A percentile compares a stretch with the other conserved stretches of the same genome.
These are phyloP conservation scores for Cladosporium sp. DNA, from an alignment of 2,329 filamentous ascomycete species.

Conservation along the genomic window DNA sequence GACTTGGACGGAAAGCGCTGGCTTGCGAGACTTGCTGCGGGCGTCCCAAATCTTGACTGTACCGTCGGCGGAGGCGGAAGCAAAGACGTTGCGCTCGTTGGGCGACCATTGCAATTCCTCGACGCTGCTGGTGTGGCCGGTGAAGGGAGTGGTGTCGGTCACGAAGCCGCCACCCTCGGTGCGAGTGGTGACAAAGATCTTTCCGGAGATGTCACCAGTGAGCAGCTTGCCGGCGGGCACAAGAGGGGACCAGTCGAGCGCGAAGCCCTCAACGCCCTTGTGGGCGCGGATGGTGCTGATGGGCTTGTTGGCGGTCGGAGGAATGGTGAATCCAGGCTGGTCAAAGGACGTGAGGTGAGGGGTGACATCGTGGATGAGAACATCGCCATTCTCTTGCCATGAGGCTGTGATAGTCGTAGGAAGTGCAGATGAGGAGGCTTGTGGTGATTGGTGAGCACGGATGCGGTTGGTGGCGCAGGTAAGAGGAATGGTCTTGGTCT, in stretches of 20 bases:
- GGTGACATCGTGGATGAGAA: constrained; percentile 92
- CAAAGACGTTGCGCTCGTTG: constrained; percentile 86
- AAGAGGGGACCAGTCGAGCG: constrained; percentile 90
- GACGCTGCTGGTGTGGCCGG: constrained; percentile 77
- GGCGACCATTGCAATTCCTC: constrained; percentile 98
- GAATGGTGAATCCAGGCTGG: constrained; percentile 74
- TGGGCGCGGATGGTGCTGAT: constrained; percentile 84
- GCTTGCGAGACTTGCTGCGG: constrained; percentile 79
- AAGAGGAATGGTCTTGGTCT: constrained; percentile 84
- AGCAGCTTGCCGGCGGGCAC: constrained; percentile 78
- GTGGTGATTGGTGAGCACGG: constrained; percentile 75
- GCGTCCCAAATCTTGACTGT: constrained; percentile 96
- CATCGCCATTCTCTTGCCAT: constrained; percentile 84
- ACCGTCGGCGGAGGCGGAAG: constrained; percentile 88
- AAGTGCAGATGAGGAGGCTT: constrained; percentile 65
- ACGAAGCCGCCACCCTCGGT: constrained; percentile 86
- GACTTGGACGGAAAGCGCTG: constrained; percentile 82
- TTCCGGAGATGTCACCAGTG: constrained; percentile 85
- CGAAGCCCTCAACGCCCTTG: constrained; percentile 83
- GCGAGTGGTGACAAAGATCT: constrained; percentile 82
- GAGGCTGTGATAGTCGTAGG: constrained; percentile 80
- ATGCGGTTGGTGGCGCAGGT: constrained; percentile 90
- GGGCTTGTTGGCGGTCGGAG: constrained; percentile 81
- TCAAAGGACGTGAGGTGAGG: constrained; percentile 87
- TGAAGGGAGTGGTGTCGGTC: constrained; percentile 78